Evolutionary conservation across 192 early-diverging fungal genomes (phyloP), one percentile per base, ranked within the genome.

Genomic region (Cladochytrium replicatum): DNA sequence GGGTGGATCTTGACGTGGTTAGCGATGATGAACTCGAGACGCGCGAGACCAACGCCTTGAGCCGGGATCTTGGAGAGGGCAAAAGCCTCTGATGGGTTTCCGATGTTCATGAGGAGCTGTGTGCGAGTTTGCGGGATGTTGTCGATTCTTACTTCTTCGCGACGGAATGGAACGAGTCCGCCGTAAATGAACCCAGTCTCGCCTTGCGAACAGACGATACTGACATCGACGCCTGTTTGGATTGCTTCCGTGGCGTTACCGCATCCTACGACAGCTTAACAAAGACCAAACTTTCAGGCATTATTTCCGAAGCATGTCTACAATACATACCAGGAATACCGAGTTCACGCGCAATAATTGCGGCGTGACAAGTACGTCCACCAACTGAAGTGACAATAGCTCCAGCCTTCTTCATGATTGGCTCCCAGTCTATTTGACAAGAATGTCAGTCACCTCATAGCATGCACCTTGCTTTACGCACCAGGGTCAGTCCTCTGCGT

Each of bases 1-100:
- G 54, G 54, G 34, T 55, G 54, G 17, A 55, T 34, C 34, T 55
- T 55, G 54, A 55, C 47, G 32, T 55, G 42, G n/a, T 55, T 43
- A 27, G 19, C 42, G 22, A 55, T 55, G 54, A 55, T 55, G 31
- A 55, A 55, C 50, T 55, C 54, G 17, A 55, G 22, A 24, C 54
- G 24, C 28, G 54, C 54, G 4, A 55, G 32, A 11, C 54, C 54
- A 11, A 55, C 54, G 11, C 54, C 54, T 17, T 41, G 32, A 26
- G 29, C 30, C 13, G 54, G 54, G 6, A 55, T 31, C 7, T 11
- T 24, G 6, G 27, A 23, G 4, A 43, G 22, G 21, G 29, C n/a
- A 34, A 55, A 55, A 17, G 54, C 54, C 21, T 50, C 46, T 22
- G 27, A 11, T 0, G 54, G 54, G 25, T 55, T 55, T 26, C 54